A percentile compares a stretch with the other conserved stretches of the same genome.
Conservation (phyloP, 371 early-diverging fungal species). For the Blakeslea trispora region DNA sequence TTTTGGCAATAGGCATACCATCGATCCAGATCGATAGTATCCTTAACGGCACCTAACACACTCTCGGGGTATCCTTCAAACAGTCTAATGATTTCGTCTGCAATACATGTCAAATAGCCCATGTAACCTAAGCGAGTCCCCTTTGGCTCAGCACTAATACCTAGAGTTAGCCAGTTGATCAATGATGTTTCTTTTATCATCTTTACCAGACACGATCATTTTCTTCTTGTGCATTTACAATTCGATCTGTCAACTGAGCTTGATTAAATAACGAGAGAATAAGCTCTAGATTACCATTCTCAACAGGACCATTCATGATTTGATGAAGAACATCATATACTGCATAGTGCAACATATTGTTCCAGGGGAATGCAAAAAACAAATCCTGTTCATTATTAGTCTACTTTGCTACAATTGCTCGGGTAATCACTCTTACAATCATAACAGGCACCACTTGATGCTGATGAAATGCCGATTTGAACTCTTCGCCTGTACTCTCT, state of each 20-base stretch:
- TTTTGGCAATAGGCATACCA: conserved; percentile 88
- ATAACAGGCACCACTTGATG: conserved; percentile 64
- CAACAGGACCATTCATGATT: conserved; percentile 84
- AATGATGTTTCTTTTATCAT: not conserved
- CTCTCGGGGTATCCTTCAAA: conserved; percentile 70
- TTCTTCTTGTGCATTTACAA: conserved; percentile 40
- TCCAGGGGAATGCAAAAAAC: conserved; percentile 92
- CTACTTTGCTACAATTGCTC: too few relatives aligned
- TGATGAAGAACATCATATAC: conserved; percentile 97
- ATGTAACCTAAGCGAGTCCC: conserved; percentile 95
- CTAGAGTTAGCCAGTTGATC: not conserved
- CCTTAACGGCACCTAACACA: conserved; percentile 55
- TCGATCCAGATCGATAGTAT: conserved; percentile 69
- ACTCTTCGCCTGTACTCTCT: conserved; percentile 63
- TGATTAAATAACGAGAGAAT: conserved; percentile 81
- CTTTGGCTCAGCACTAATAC: conserved; percentile 66
- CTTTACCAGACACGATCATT: conserved; percentile 45
- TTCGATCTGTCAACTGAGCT: conserved; percentile 55
- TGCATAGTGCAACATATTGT: conserved; percentile 95
- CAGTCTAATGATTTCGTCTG: conserved; percentile 90
- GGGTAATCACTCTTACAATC: conserved; percentile 30
- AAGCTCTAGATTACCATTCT: conserved; percentile 62
- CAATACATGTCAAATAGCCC: conserved; percentile 96
- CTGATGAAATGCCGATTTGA: conserved; percentile 68
- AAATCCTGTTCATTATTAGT: conserved; percentile 59